These are phyloP conservation scores for Ceratobasidium papillatum DNA, from an alignment of 1,284 basidiomycete genomes.

Conservation along the genomic window DNA sequence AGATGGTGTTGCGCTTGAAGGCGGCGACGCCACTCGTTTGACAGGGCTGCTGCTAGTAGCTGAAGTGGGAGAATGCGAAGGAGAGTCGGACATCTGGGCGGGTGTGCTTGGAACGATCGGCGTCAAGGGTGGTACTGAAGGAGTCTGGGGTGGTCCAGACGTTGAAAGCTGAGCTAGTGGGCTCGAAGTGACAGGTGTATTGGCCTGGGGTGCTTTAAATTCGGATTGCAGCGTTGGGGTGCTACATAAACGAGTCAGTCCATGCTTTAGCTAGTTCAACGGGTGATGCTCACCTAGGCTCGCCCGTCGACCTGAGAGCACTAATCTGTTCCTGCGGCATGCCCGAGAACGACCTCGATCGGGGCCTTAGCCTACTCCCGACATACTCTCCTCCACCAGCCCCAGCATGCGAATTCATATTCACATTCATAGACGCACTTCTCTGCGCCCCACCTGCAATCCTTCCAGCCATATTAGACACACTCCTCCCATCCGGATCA, in stretches of 20 bases:
- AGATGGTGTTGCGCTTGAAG: conserved; percentile 21
- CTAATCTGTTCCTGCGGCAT: conserved; percentile 55
- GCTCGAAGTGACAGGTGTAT: conserved; percentile 39
- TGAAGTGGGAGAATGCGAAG: conserved; percentile 15
- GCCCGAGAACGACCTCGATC: conserved; percentile 78
- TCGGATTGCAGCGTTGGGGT: conserved; percentile 31
- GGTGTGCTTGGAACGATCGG: neutral
- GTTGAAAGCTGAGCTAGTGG: conserved; percentile 42
- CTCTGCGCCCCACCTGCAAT: conserved; percentile 6
- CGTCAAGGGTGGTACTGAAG: neutral
- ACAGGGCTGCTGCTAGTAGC: conserved; percentile 33
- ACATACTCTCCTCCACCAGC: conserved; percentile 15
- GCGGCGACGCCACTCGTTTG: conserved; percentile 14
- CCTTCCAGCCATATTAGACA: neutral
- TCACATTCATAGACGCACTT: conserved; percentile 34
- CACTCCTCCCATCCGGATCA: conserved; percentile 51
- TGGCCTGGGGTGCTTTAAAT: conserved; percentile 20
- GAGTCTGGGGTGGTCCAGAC: conserved; percentile 8
- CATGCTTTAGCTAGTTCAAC: neutral
- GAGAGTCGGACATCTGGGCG: conserved; percentile 32
- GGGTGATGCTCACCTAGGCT: conserved; percentile 11
- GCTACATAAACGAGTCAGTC: conserved; percentile 14
- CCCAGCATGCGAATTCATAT: neutral
- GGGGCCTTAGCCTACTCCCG: conserved; percentile 57
- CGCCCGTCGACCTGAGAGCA: conserved; percentile 20